Conservation (phyloP, 139 green algal genomes). For the Chlorella sp. region DNA sequence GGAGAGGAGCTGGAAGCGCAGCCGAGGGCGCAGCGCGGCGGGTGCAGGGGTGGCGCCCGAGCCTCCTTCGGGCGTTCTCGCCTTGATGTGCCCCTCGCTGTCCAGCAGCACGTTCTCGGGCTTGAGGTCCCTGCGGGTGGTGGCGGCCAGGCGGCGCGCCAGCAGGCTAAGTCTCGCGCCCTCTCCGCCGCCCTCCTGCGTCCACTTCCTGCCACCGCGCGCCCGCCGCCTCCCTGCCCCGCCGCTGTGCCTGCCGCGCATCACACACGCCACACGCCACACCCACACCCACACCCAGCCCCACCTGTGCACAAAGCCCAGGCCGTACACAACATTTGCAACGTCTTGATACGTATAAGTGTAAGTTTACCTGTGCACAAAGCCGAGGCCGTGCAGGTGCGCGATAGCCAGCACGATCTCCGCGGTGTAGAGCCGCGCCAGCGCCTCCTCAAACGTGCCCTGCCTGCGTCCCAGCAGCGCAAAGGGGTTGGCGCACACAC, state of each 20-base stretch:
- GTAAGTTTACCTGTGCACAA: constrained; percentile 86
- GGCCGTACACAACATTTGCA: too few relatives aligned
- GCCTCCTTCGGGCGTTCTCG: too few relatives aligned
- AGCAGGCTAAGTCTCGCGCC: not conserved
- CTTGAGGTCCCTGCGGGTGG: constrained; percentile 61
- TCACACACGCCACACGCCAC: not conserved
- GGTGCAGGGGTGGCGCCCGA: too few relatives aligned
- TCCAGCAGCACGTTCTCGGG: constrained; percentile 97
- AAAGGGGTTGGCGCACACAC: too few relatives aligned
- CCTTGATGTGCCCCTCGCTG: constrained; percentile 86
- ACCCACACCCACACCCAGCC: not conserved
- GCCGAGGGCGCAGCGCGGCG: too few relatives aligned
- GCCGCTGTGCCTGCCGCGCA: not conserved
- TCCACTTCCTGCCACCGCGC: too few relatives aligned
- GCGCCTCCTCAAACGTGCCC: constrained; percentile 86
- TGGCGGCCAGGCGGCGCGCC: constrained; percentile 23
- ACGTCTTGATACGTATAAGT: too few relatives aligned
- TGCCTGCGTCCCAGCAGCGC: too few relatives aligned
- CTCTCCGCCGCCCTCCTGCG: not conserved
- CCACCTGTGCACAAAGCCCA: too few relatives aligned
- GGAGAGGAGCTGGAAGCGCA: too few relatives aligned
- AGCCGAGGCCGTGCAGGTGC: constrained; percentile 89
- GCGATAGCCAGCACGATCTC: constrained; percentile 93
- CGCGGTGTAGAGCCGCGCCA: constrained; percentile 90
- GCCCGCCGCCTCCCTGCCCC: too few relatives aligned